Percentiles rank a stretch among this genome's conserved stretches.
Evolutionary conservation across 441 rosid genomes (phyloP).

Genomic region (Adansonia rubrostipa): DNA sequence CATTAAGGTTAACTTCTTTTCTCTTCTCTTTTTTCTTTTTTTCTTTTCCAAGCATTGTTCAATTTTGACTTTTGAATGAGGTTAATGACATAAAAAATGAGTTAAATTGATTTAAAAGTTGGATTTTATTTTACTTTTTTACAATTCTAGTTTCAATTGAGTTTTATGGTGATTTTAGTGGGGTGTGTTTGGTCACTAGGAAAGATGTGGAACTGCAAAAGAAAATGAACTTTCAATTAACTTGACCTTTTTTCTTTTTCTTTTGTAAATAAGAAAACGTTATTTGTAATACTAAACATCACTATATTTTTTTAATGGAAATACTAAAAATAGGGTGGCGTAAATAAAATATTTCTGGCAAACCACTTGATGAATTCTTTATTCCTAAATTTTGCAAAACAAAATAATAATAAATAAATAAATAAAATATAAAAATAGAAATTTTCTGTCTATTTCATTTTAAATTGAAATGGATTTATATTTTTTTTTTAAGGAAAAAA

Average conservation of each 20-base stretch:
- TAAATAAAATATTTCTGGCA: background rate
- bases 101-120: background rate
- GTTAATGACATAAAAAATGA: background rate
- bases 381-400: too few relatives aligned
- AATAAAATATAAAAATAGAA: background rate
- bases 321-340: too few relatives aligned
- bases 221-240: background rate
- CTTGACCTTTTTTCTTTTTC: background rate
- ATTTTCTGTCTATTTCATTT: background rate
- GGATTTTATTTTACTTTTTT: background rate
- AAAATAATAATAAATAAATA: too few relatives aligned
- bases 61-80: slow-evolving; percentile 1
- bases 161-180: background rate
- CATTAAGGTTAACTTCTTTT: slow-evolving; percentile 61
- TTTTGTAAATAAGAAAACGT: background rate
- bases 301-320: background rate
- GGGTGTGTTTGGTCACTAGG: background rate
- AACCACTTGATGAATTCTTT: background rate
- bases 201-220: background rate
- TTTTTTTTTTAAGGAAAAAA: background rate
- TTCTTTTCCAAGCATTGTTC: background rate
- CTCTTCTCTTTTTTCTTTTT: too few relatives aligned
- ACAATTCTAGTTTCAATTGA: background rate
- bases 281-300: background rate
- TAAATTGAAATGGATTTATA: background rate